Evolutionary conservation across 805 yeast species (phyloP).

Genomic region (Candida nonsorbophila): DNA sequence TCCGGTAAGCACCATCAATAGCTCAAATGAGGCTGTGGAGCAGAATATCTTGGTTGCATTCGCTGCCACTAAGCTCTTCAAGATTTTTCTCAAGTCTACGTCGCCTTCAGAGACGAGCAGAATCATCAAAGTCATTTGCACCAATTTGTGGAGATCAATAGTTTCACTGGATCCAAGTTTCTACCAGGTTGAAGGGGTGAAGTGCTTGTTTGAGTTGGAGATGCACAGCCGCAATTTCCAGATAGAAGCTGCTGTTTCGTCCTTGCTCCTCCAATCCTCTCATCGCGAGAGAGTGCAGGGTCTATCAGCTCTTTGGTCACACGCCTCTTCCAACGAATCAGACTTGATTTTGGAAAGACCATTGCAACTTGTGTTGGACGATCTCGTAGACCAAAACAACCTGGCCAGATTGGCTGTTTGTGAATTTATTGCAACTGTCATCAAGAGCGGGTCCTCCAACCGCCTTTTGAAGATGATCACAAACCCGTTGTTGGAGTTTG

Average conservation of each 20-base stretch:
- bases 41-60: slow-evolving; percentile 29
- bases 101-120: slow-evolving; percentile 20
- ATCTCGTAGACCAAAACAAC: slow-evolving; percentile 27
- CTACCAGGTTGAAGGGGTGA: slow-evolving; percentile 68
- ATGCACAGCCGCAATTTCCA: slow-evolving; percentile 45
- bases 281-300: slow-evolving; percentile 41
- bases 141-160: slow-evolving; percentile 53
- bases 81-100: slow-evolving; percentile 24
- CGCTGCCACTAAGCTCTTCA: slow-evolving; percentile 38
- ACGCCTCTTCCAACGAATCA: slow-evolving; percentile 49
- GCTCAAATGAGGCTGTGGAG: slow-evolving; percentile 7
- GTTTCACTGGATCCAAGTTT: slow-evolving; percentile 41
- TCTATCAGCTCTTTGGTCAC: slow-evolving; percentile 69
- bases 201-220: slow-evolving; percentile 57
- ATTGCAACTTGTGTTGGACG: slow-evolving; percentile 63
- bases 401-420: slow-evolving; percentile 6
- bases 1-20: slow-evolving; percentile 5
- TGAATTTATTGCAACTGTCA: slow-evolving; percentile 9
- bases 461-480: slow-evolving; percentile 57
- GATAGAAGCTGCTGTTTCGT: slow-evolving; percentile 70
- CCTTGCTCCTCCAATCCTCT: slow-evolving; percentile 41
- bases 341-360: slow-evolving; percentile 56
- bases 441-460: slow-evolving; percentile 50
- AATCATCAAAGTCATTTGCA: slow-evolving; percentile 24
- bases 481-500: slow-evolving; percentile 44